A percentile compares a stretch with the other conserved stretches of the same genome.
These are phyloP conservation scores for Spinacia oleracea DNA, from an alignment of 179 eudicot genomes.

Conservation along the genomic window DNA sequence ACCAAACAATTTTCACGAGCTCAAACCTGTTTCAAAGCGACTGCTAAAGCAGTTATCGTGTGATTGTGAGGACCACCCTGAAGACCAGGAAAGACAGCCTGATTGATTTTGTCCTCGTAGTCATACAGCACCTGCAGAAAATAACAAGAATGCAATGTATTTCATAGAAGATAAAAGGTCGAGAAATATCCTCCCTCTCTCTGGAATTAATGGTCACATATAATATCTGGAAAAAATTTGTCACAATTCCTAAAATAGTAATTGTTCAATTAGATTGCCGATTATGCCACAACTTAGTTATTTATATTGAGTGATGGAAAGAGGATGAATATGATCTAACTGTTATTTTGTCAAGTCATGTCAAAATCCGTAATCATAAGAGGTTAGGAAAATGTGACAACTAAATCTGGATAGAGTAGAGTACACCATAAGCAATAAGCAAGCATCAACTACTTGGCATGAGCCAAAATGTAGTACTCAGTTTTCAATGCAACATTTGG, in stretches of 20 bases:
- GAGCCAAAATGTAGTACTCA: background rate
- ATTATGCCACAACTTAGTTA: background rate
- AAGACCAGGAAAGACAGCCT: slow-evolving; percentile 96
- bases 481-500: background rate
- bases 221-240: background rate
- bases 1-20: background rate
- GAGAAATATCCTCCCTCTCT: background rate
- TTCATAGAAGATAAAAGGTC: background rate
- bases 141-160: background rate
- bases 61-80: slow-evolving; percentile 98
- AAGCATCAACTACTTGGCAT: slow-evolving; percentile 3
- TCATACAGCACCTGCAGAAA: slow-evolving; percentile 72
- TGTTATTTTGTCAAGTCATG: background rate
- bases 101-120: slow-evolving; percentile 87
- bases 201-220: background rate
- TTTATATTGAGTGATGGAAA: background rate
- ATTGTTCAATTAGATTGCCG: background rate
- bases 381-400: background rate
- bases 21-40: slow-evolving; percentile 86
- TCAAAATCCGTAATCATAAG: background rate
- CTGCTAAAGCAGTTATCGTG: slow-evolving; percentile 88
- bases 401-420: background rate
- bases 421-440: background rate
- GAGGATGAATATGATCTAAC: background rate
- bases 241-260: too few species aligned